Conservation (phyloP, 495 filamentous ascomycete genomes). For the Aspergillus saccharolyticus region DNA sequence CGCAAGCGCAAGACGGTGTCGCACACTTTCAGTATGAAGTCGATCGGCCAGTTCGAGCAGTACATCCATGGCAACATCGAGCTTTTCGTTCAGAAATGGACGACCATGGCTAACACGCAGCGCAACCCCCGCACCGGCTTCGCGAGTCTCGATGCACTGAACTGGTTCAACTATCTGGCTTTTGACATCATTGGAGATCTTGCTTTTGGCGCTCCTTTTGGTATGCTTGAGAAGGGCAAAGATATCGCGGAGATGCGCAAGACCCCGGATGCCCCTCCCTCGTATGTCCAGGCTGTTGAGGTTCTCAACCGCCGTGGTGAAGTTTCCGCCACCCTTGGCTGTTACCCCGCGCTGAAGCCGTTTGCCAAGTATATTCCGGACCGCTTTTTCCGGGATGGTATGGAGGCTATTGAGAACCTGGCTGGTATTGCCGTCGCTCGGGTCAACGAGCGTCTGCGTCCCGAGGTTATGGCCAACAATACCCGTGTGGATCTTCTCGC, state of each 20-base stretch:
- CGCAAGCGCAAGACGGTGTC: conserved; percentile 87
- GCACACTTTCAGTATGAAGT: conserved; percentile 82
- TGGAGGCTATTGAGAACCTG: conserved; percentile 46
- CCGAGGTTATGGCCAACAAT: conserved; percentile 49
- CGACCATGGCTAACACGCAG: conserved; percentile 44
- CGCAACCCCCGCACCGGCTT: conserved; percentile 46
- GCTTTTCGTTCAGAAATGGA: conserved; percentile 69
- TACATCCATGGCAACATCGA: conserved; percentile 81
- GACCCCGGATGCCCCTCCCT: conserved; percentile 35
- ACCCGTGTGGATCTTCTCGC: conserved; percentile 76
- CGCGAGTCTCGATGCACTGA: conserved; percentile 66
- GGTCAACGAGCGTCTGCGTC: conserved; percentile 67
- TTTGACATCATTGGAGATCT: conserved; percentile 83
- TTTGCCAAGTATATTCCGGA: conserved; percentile 51
- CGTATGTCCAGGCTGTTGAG: conserved; percentile 48
- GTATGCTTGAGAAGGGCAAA: conserved; percentile 47
- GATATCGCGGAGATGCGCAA: conserved; percentile 59
- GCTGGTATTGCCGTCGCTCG: conserved; percentile 70
- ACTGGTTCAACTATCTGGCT: conserved; percentile 93
- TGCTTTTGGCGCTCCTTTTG: conserved; percentile 51
- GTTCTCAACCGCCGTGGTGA: conserved; percentile 53
- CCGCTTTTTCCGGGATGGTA: conserved; percentile 46
- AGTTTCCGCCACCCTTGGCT: conserved; percentile 48
- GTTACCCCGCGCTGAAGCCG: conserved; percentile 41
- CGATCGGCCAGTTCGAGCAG: conserved; percentile 78